Conservation (phyloP, 352 stramenopile genomes). For the Achlya hypogyna region DNA sequence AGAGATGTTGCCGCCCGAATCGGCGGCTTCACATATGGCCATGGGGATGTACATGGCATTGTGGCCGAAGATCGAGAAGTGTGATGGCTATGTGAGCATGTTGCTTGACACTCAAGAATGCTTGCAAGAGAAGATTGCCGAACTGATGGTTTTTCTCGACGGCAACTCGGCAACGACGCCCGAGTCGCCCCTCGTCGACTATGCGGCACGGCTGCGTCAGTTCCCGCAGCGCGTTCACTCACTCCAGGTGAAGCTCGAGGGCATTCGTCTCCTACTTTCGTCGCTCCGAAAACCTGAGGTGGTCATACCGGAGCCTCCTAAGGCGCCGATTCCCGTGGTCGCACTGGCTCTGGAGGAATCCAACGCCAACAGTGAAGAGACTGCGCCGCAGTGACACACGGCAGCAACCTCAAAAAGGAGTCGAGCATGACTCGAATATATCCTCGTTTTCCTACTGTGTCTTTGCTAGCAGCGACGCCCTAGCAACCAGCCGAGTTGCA, state of each 20-base stretch:
- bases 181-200: constrained; percentile 45
- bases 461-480: not conserved
- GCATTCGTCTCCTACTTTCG: constrained; percentile 63
- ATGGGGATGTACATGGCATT: constrained; percentile 71
- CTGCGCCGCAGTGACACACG: constrained; percentile 5
- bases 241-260: constrained; percentile 57
- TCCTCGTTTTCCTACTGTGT: not conserved
- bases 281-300: constrained; percentile 21
- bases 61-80: constrained; percentile 78
- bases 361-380: not conserved
- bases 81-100: constrained; percentile 62
- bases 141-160: constrained; percentile 95
- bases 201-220: constrained; percentile 56
- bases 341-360: not conserved
- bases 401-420: not conserved
- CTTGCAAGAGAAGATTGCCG: constrained; percentile 91
- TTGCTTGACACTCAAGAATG: constrained; percentile 60
- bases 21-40: constrained; percentile 29
- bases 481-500: constrained; percentile 22
- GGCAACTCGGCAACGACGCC: constrained; percentile 89
- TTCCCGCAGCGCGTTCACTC: constrained; percentile 56
- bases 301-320: not conserved
- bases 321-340: not conserved
- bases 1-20: constrained; percentile 8
- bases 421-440: constrained; percentile 9